phyloP scores from a whole-genome alignment of 1,284 basidiomycete genomes.

The Phlebopus sp. region DNA sequence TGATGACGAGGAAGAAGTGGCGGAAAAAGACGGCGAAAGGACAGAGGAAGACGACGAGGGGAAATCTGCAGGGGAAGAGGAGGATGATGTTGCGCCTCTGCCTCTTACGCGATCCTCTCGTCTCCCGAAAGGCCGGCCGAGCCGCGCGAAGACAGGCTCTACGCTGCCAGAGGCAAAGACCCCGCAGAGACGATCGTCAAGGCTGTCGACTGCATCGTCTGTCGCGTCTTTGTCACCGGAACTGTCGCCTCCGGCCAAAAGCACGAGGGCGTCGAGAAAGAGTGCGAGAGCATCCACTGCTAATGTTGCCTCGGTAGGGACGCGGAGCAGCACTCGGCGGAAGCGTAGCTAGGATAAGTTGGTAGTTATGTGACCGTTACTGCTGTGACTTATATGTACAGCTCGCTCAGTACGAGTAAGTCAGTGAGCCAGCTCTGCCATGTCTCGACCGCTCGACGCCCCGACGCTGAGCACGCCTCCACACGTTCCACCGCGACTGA shows the following conservation, averaged over 20 bases:
- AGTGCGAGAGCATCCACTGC: slow-evolving; percentile 8
- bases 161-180: slow-evolving; percentile 20
- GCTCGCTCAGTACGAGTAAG: too few relatives aligned
- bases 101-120: slow-evolving; percentile 35
- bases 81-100: slow-evolving; percentile 53
- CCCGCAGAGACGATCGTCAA: slow-evolving; percentile 30
- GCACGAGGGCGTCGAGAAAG: slow-evolving; percentile 12
- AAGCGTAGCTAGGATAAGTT: too few relatives aligned
- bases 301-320: slow-evolving; percentile 15
- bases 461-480: too few relatives aligned
- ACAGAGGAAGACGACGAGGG: slow-evolving; percentile 44
- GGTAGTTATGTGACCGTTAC: too few relatives aligned
- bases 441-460: too few relatives aligned
- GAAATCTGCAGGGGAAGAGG: slow-evolving; percentile 30
- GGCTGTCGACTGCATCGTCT: slow-evolving; percentile 29
- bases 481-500: too few relatives aligned
- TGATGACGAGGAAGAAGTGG: slow-evolving; percentile 26
- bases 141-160: slow-evolving; percentile 16
- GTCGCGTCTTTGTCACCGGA: slow-evolving; percentile 22
- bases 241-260: slow-evolving; percentile 23
- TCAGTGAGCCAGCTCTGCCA: too few relatives aligned
- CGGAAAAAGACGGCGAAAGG: slow-evolving; percentile 12
- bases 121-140: slow-evolving; percentile 19
- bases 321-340: slow-evolving; percentile 27
- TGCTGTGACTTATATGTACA: too few relatives aligned